Evolutionary conservation across 2,329 filamentous ascomycete species (phyloP), one percentile per base, ranked within the genome.

Genomic region (Neonectria faginata): DNA sequence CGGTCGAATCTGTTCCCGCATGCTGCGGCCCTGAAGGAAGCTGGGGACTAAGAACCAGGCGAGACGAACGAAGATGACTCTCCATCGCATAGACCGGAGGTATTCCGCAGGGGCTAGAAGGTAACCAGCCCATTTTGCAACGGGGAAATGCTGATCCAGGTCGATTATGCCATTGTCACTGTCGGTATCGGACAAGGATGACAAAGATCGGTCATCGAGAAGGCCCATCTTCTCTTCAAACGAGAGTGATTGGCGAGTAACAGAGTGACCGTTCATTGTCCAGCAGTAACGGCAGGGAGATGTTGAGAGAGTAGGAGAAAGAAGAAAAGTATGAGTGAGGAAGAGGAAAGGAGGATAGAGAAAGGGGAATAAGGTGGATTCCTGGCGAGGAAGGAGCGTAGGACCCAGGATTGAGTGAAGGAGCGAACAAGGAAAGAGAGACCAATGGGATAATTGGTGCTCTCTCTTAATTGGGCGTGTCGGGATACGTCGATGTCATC

Each of bases 41-140:
- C 82, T 85, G n/a, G 85, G 85, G n/a, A 84, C 73, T 16, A 87
- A 74, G 71, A 86, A 86, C 68, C 83, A 71, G 65, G 73, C 71
- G 25, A 75, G 70, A 14, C 81, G 81, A 54, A 82, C 65, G 2
- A 81, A 60, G n/a, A 78, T 68, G n/a, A 76, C 68, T 14, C 76
- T 75, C 77, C 78, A 81, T 48, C 80, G 77, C 33, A 80, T 68
- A 60, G 75, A 73, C 25, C 73, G 72, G 10, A 77, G 20, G 58
- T 73, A 74, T 51, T 69, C 69, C 22, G 73, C 71, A 50, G 70
- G 77, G 29, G 67, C 70, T 33, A 74, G 74, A 41, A 78, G 65
- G 29, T 75, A 70, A 18, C 74, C 70, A 12, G 70, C 70, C 78
- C 79, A 82, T 73, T 73, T 74, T 18, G 70, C 69, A 27, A 70